Evolutionary conservation across 2,329 filamentous ascomycete species (phyloP), one percentile per base, ranked within the genome.

Genomic region (Anthostomella pinea): DNA sequence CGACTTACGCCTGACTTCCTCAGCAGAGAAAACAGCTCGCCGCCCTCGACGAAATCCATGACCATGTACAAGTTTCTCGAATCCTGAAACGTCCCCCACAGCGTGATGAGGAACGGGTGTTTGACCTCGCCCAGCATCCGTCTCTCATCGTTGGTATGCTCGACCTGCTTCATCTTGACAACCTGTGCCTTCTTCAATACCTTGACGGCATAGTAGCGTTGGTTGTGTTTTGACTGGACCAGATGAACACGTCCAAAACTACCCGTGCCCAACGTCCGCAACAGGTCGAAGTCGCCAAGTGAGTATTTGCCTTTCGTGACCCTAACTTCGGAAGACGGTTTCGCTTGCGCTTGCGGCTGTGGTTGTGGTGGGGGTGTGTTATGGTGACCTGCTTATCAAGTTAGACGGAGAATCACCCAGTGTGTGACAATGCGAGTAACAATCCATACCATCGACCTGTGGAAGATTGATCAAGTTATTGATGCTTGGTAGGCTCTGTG

Each of bases 141-240:
- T 51, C 93, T 79, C 71, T 98, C 93, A 66, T 98, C 93, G 59
- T 98, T 98, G 51, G 93, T 98, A 69, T 98, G 93, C 67, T 98
- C 93, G 43, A 98, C 89, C 67, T 98, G 93, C 78, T 98, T 98
- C 93, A 98, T 97, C 73, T 95, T 95, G 65, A 98, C 89, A 36
- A 98, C 91, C 68, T 98, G 93, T 31, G 83, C 83, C 76, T 98
- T 98, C 66, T 98, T 98, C 66, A 98, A 70, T 49, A 98, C 93
- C 70, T 98, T 98, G 67, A 98, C 84, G 29, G 93, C 93, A 68
- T 98, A 98, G 73, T 90, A 98, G 45, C 93, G 83, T 67, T 95
- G 87, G 65, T 98, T 98, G 69, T 98, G 93, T 66, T 90, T 93
- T 49, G 90, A 96, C 68, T 97, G 93, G 35, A 97, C 93, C 43